Evolutionary conservation across 495 filamentous ascomycete genomes (phyloP).

Genomic region (Aspergillus nanangensis): DNA sequence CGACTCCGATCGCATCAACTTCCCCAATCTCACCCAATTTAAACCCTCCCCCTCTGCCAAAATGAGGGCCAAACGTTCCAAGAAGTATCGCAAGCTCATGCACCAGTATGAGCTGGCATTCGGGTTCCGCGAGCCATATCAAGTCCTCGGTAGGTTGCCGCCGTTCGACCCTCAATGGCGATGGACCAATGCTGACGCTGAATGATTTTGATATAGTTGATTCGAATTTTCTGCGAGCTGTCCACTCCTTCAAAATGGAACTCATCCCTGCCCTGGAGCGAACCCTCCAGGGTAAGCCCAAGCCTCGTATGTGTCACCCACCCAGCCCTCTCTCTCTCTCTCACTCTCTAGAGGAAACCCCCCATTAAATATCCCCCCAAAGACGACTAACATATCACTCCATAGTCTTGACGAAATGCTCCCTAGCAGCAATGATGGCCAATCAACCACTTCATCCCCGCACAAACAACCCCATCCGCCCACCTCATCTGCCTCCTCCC

Average conservation of each 20-base stretch:
- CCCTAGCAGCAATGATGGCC: constrained; percentile 42
- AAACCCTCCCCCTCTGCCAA: constrained; percentile 12
- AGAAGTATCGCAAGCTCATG: constrained; percentile 97
- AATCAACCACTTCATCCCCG: constrained; percentile 41
- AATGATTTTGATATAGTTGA: constrained; percentile 52
- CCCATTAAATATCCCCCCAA: too few species aligned
- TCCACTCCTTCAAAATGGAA: constrained; percentile 76
- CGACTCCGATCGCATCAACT: neutral
- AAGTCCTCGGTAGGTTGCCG: constrained; percentile 63
- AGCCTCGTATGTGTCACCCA: constrained; percentile 60
- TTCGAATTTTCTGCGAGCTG: constrained; percentile 71
- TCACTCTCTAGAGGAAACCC: too few species aligned
- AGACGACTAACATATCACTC: constrained; percentile 7
- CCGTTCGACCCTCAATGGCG: neutral
- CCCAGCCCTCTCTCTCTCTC: neutral
- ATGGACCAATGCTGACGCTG: too few species aligned
- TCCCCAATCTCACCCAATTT: neutral
- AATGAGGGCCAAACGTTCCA: constrained; percentile 90
- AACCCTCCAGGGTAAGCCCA: constrained; percentile 75
- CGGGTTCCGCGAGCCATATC: constrained; percentile 88
- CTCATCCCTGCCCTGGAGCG: constrained; percentile 64
- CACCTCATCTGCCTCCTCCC: constrained; percentile 39
- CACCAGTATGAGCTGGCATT: constrained; percentile 78
- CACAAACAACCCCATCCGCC: constrained; percentile 39
- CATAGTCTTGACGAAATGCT: constrained; percentile 60